Conservation (phyloP, 495 filamentous ascomycete genomes). For the Penicillium alfredii region DNA sequence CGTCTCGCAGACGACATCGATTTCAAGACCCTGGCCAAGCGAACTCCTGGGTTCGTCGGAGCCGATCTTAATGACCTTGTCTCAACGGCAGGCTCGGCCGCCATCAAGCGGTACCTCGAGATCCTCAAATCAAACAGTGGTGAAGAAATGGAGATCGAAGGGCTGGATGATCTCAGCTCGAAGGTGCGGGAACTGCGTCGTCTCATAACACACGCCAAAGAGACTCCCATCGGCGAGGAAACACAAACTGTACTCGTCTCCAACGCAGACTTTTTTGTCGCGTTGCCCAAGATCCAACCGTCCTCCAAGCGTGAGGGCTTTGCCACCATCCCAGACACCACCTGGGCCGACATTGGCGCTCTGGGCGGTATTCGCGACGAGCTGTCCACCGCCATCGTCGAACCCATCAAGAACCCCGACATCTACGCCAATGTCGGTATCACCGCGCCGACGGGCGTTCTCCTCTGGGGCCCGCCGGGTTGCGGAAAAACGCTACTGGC, state of each 20-base stretch:
- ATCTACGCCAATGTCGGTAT: conserved; percentile 78
- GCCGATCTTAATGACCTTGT: conserved; percentile 87
- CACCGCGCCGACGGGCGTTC: conserved; percentile 79
- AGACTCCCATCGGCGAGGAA: conserved; percentile 42
- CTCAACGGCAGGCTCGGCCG: conserved; percentile 61
- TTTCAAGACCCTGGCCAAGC: conserved; percentile 73
- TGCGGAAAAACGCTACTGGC: conserved; percentile 96
- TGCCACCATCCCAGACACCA: conserved; percentile 93
- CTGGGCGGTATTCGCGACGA: conserved; percentile 72
- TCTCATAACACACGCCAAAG: conserved; percentile 48
- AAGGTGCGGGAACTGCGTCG: conserved; percentile 47
- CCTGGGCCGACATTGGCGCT: conserved; percentile 89
- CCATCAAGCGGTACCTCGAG: conserved; percentile 54
- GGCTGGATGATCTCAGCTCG: conserved; percentile 28
- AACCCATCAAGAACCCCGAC: conserved; percentile 82
- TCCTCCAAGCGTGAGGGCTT: conserved; percentile 95
- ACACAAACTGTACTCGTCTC: conserved; percentile 43
- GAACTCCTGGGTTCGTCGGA: conserved; percentile 91
- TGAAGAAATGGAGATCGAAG: conserved; percentile 51
- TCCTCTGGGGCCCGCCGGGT: conserved; percentile 95
- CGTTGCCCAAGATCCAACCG: conserved; percentile 81
- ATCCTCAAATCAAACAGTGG: conserved; percentile 46
- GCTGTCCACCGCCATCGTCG: conserved; percentile 81
- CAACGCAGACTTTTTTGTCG: conserved; percentile 65
- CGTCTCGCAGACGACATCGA: conserved; percentile 66